These are phyloP conservation scores for Conoideocrella luteorostrata DNA, from an alignment of 2,329 filamentous ascomycete species.

Conservation along the genomic window DNA sequence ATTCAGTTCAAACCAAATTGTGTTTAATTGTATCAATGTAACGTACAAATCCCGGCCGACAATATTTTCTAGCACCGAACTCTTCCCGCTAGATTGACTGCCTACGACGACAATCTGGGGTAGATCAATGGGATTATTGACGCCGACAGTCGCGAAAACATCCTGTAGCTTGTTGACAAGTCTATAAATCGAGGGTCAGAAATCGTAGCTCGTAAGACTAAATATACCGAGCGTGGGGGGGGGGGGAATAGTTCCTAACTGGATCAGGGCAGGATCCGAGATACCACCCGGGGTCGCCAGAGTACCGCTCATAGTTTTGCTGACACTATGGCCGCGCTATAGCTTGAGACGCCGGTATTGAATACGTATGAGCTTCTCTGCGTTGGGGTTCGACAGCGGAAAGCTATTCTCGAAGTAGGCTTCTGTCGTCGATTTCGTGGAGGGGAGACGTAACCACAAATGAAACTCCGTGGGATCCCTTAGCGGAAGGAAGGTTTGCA, in stretches of 20 bases:
- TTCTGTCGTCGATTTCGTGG: constrained; percentile 2
- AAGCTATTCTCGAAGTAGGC: constrained; percentile 1
- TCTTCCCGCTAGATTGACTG: constrained; percentile 98
- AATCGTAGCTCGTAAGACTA: not conserved
- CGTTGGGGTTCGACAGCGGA: not conserved
- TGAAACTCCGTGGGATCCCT: not conserved
- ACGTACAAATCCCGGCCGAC: constrained; percentile 97
- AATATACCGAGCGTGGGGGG: not conserved
- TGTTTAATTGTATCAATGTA: not conserved
- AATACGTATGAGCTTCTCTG: not conserved
- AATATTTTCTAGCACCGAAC: constrained; percentile 97
- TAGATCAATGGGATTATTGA: constrained; percentile 98
- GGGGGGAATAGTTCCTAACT: constrained; percentile 34
- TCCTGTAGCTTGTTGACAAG: constrained; percentile 99
- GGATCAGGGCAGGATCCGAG: constrained; percentile 61
- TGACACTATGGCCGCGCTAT: constrained; percentile 7
- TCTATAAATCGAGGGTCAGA: constrained; percentile 28
- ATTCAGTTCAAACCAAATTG: not conserved
- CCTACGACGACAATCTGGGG: constrained; percentile 98
- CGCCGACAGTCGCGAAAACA: constrained; percentile 97
- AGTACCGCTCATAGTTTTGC: constrained; percentile 26
- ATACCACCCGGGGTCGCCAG: constrained; percentile 50
- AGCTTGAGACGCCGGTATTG: not conserved
- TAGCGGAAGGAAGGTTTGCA: not conserved
- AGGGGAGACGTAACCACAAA: constrained; percentile 7